phyloP scores from a whole-genome alignment of 345 rosid species.

The Balakata baccata region DNA sequence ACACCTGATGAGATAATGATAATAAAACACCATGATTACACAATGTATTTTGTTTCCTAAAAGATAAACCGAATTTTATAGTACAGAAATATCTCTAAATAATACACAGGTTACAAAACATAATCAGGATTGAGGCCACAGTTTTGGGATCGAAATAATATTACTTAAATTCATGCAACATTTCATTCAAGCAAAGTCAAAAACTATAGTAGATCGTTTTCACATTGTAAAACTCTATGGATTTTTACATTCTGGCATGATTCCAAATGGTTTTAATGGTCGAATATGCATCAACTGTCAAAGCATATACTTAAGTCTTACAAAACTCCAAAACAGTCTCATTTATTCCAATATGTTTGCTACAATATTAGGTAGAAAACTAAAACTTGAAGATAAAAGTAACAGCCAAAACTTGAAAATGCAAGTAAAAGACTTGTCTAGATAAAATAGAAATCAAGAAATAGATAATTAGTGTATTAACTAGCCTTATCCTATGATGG shows the following conservation, averaged over 20 bases:
- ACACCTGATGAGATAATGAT: slow-evolving; percentile 40
- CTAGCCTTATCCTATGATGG: too few relatives aligned
- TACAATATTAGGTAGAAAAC: too few relatives aligned
- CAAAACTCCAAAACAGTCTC: too few relatives aligned
- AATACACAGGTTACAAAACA: neutral
- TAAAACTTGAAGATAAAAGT: too few relatives aligned
- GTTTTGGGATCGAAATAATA: neutral
- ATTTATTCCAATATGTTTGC: too few relatives aligned
- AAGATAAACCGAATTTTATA: neutral
- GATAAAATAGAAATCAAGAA: too few relatives aligned
- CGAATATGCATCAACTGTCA: neutral
- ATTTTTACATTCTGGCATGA: neutral
- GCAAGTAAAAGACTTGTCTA: too few relatives aligned
- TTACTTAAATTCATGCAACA: neutral
- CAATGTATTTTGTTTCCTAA: neutral
- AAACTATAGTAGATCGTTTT: neutral
- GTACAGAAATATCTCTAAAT: neutral
- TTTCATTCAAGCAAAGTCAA: neutral
- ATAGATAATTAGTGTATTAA: too few relatives aligned
- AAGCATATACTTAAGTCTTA: too few relatives aligned
- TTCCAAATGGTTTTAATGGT: neutral
- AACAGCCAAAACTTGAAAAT: too few relatives aligned
- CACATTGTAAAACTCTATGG: neutral
- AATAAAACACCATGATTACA: neutral
- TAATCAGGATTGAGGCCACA: neutral